Base-by-base conservation (phyloP, 192 early-diverging fungal genomes). In the Coemansia sp. region DNA sequence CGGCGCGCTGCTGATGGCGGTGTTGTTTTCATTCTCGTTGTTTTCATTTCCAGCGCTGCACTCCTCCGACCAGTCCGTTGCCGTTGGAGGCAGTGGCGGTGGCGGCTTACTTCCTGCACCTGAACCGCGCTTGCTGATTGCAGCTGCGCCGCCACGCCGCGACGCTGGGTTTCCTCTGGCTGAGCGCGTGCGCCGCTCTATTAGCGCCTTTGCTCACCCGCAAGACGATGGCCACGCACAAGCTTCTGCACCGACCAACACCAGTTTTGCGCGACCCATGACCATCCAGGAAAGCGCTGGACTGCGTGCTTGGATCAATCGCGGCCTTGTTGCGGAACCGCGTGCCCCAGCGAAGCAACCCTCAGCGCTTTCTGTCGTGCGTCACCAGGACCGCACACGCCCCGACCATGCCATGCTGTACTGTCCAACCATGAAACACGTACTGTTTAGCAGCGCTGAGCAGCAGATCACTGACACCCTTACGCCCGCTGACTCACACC, bases 11-110 rank as follows among this genome's bases (percentile, higher is more conserved):
- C 60, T 80, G 19, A 83, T 92, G 93, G 89, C 89, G 9, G 81
- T 93, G 52, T 69, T 95, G 27, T 92, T 95, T 64, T 95, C 93
- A 42, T 91, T 95, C 72, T 89, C 91, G 32, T 54, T 93, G 66
- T 87, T 95, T 46, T 87, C 90, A 52, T 70, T 95, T 59, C 92
- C 92, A 0, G 84, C 84, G 8, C 59, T 86, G 31, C 80, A 77
- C 22, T 59, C 68, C 5, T 42, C 62, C 22, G 55, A 76, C 21
- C 76, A 52, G 57, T 66, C 64, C 68, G 52, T 84, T 33, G 54
- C 72, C 21, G 57, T 68, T 51, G 68, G 78, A 6, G 71, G 72
- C 5, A 54, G 72, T 19, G 67, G 70, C 46, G 65, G 67, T 20
- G 68, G 67, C 1, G 67, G 74, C n/a, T 23, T 71, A 20, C 57